Base-by-base conservation (phyloP, 129 eudicot genomes). In the Ambrosia trifida region DNA sequence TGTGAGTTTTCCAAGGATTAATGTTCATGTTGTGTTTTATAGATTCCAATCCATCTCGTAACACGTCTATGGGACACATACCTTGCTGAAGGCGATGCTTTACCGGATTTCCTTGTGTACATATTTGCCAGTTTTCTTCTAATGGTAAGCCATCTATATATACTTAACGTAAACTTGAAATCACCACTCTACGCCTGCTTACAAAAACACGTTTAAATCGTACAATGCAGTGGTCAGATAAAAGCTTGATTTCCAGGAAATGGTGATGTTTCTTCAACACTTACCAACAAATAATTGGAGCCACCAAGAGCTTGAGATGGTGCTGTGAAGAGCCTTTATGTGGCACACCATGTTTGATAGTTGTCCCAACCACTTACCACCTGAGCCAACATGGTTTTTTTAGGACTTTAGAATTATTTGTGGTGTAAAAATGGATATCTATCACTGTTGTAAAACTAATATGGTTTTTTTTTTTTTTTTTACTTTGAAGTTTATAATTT, bases 11-110 rank as follows among this genome's bases (percentile, higher is more conserved):
- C n/a, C n/a, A n/a, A n/a, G n/a, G n/a, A n/a, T n/a, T n/a, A n/a
- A 56, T 51, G 8, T 57, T 20, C 45, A 17, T 66, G 13, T 63
- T 77, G 2, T 59, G 47, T n/a, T n/a, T n/a, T 77, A 24, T 63
- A 95, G 99, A 90, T 95, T 51, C 97, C 99, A 18, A 88, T 95
- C 80, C 75, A 87, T 77, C 97, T 95, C 16, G 95, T 95, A 45
- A 90, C 87, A 53, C 90, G 99, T n/a, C 86, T 94, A 83, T 95
- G 97, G 99, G 97, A 95, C 85, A 95, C 99, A 12, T 94, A 94
- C 82, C 97, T 95, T 72, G 97, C 99, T 16, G 99, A 90, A 88
- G 99, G 99, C 33, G 97, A 95, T 74, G 96, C 97, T 38, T 76
- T 90, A 76, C 99, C 99, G 2, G 89, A 90, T 67, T 95, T 95